Conservation (phyloP, 805 yeast genomes). For the Lachancea fermentati region DNA sequence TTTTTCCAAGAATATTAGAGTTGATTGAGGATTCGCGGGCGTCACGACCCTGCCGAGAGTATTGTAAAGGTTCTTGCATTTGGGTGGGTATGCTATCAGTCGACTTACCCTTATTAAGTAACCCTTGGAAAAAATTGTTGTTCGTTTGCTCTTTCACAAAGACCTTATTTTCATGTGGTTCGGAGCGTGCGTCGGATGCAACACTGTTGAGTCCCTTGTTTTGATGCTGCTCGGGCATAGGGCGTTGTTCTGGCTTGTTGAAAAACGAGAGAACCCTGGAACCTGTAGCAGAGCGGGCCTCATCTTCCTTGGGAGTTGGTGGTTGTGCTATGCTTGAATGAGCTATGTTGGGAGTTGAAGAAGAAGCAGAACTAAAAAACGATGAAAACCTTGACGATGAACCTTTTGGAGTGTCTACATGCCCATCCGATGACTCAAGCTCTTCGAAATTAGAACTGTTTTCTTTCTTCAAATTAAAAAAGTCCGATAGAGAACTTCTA, state of each 20-base stretch:
- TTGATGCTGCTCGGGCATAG: conserved; percentile 3
- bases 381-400: conserved; percentile 34
- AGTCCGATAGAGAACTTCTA: conserved; percentile 30
- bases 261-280: conserved; percentile 31
- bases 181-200: neutral
- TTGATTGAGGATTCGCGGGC: neutral
- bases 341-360: conserved; percentile 5
- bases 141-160: conserved; percentile 18
- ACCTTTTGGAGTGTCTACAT: conserved; percentile 10
- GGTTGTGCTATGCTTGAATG: conserved; percentile 6
- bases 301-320: conserved; percentile 8
- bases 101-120: conserved; percentile 26
- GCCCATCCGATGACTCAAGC: conserved; percentile 10
- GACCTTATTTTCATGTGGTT: neutral
- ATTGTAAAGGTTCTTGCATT: neutral
- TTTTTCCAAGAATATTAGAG: neutral
- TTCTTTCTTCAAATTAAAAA: conserved; percentile 21
- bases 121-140: conserved; percentile 27
- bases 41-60: neutral
- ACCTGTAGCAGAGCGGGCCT: conserved; percentile 16
- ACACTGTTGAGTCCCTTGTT: conserved; percentile 8
- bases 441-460: conserved; percentile 10
- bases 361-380: conserved; percentile 26
- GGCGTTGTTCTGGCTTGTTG: conserved; percentile 10
- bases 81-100: neutral